Conservation (phyloP, 2,329 filamentous ascomycete genomes). For the Pseudomassariella vexata region DNA sequence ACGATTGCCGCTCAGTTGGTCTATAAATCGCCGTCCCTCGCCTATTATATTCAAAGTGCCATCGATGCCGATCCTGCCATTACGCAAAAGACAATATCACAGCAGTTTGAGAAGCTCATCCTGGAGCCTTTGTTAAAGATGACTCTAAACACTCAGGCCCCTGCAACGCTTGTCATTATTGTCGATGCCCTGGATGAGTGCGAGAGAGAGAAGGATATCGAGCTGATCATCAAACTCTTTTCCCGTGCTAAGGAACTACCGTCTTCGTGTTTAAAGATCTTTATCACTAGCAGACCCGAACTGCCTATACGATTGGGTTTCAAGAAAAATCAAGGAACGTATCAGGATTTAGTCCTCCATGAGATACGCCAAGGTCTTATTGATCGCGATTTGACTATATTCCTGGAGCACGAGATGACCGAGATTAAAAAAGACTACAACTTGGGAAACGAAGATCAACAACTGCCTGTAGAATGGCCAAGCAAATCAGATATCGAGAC, state of each 20-base stretch:
- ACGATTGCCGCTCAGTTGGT: no score
- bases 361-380: constrained; percentile 22
- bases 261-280: constrained; percentile 19
- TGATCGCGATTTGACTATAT: constrained; percentile 27
- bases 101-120: no score
- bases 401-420: constrained; percentile 19
- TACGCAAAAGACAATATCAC: constrained; percentile 15
- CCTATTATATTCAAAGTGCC: constrained; percentile 17
- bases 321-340: constrained; percentile 12
- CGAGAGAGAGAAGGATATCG: constrained; percentile 19
- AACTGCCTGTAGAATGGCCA: constrained; percentile 13
- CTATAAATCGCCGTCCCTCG: constrained; percentile 18
- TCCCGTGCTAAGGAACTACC: constrained; percentile 8
- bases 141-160: not conserved
- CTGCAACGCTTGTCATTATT: constrained; percentile 14
- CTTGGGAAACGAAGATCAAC: constrained; percentile 5
- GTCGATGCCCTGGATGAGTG: constrained; percentile 29
- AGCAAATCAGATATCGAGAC: not conserved
- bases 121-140: constrained; percentile 22
- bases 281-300: constrained; percentile 35
- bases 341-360: constrained; percentile 26
- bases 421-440: constrained; percentile 18
- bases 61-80: constrained; percentile 25
- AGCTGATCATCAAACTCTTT: constrained; percentile 20
- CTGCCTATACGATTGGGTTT: constrained; percentile 28